Conservation (phyloP, 305 asterid genomes). For the Euphrasia arctica region DNA sequence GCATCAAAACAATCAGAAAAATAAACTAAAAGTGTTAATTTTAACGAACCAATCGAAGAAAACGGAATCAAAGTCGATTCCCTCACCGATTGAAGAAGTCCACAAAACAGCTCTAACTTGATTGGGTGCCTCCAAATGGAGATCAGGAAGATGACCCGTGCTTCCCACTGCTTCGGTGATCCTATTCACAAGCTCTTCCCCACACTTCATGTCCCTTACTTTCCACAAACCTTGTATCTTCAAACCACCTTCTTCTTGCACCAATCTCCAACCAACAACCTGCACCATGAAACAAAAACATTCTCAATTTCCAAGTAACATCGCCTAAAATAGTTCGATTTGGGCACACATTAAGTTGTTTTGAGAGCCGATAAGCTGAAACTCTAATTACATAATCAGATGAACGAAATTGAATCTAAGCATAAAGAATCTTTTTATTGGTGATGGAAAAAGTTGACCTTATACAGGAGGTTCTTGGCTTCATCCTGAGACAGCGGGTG, state of each 20-base stretch:
- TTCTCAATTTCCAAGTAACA: not conserved
- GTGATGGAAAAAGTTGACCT: constrained; percentile 37
- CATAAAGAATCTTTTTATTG: not conserved
- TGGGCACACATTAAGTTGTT: too few relatives aligned
- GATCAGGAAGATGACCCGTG: constrained; percentile 58
- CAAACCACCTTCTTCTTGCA: constrained; percentile 45
- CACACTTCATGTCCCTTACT: constrained; percentile 65
- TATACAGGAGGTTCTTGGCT: constrained; percentile 51
- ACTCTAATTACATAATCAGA: not conserved
- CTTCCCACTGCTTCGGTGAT: constrained; percentile 48
- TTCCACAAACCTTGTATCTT: constrained; percentile 78
- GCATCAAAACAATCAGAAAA: constrained; percentile 26
- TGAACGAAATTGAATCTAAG: not conserved
- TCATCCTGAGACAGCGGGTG: constrained; percentile 53
- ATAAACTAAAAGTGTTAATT: not conserved
- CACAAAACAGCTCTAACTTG: constrained; percentile 65
- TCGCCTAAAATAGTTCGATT: too few relatives aligned
- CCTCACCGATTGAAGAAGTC: constrained; percentile 64
- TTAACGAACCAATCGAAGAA: not conserved
- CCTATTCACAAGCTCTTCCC: constrained; percentile 67
- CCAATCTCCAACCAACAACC: constrained; percentile 87
- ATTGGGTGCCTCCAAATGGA: constrained; percentile 60
- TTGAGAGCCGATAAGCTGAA: too few relatives aligned
- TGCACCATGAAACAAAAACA: constrained; percentile 28
- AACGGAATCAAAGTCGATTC: not conserved